Evolutionary conservation across 306 rosid species (phyloP).

Genomic region (Pterocarpus santalinus): DNA sequence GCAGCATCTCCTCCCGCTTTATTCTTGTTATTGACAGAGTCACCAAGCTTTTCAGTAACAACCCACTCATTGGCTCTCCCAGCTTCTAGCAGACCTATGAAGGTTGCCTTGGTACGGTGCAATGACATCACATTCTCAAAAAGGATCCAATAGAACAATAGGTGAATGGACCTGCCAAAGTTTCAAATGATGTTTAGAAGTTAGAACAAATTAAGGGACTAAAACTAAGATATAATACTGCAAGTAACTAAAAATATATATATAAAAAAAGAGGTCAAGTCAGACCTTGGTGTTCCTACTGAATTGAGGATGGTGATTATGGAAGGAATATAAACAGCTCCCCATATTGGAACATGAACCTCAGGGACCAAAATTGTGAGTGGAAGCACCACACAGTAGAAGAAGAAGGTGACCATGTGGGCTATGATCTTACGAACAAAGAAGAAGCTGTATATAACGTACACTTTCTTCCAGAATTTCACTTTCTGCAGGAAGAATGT

Average conservation of each 20-base stretch:
- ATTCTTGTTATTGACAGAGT: conserved; percentile 68
- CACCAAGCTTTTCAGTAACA: conserved; percentile 87
- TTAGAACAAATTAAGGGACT: conserved; percentile 16
- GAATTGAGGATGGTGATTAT: conserved; percentile 84
- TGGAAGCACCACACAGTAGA: conserved; percentile 86
- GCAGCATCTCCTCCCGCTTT: conserved; percentile 67
- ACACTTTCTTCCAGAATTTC: conserved; percentile 78
- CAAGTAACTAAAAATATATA: neutral
- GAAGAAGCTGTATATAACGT: conserved; percentile 90
- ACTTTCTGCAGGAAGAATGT: conserved; percentile 65
- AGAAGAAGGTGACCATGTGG: conserved; percentile 79
- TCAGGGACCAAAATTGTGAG: conserved; percentile 85
- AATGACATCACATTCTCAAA: conserved; percentile 89
- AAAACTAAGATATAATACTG: neutral
- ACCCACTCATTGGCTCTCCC: conserved; percentile 87
- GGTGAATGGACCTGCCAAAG: conserved; percentile 74
- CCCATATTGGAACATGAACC: conserved; percentile 85
- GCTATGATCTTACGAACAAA: conserved; percentile 85
- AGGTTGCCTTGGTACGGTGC: conserved; percentile 86
- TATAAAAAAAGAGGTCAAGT: neutral
- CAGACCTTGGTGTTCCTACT: conserved; percentile 87
- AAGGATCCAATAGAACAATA: conserved; percentile 86
- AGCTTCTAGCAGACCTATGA: conserved; percentile 75
- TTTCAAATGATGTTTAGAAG: neutral
- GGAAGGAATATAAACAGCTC: conserved; percentile 87